phyloP scores from a whole-genome alignment of 2,329 filamentous ascomycete genomes.

The Stachybotrys echinatus region DNA sequence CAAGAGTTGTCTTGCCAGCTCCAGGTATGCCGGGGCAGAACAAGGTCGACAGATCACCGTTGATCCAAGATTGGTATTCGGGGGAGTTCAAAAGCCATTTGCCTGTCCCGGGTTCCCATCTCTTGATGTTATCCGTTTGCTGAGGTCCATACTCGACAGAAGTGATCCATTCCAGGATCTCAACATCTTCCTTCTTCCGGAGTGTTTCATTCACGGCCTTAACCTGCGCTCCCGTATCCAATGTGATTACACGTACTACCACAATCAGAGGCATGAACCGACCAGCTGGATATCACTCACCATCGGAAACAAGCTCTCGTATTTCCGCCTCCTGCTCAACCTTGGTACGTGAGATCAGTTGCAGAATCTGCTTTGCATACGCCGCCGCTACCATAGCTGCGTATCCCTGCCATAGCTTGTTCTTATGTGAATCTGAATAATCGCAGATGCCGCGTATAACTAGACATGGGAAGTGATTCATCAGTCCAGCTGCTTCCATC shows the following conservation, averaged over 20 bases:
- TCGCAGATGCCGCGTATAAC: conserved; percentile 30
- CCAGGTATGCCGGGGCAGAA: not conserved
- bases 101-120: too few species aligned
- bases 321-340: not conserved
- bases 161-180: too few species aligned
- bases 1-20: not conserved
- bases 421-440: conserved; percentile 28
- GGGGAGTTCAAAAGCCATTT: not conserved
- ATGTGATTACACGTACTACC: not conserved
- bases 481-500: conserved; percentile 15
- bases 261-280: not conserved
- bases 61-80: not conserved
- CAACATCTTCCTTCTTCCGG: too few species aligned
- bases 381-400: conserved; percentile 24
- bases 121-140: too few species aligned
- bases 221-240: not conserved
- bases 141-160: too few species aligned
- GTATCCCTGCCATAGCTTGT: conserved; percentile 23
- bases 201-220: too few species aligned
- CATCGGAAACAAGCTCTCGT: not conserved
- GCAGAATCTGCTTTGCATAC: conserved; percentile 7
- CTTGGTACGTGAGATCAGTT: not conserved
- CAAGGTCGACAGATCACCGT: not conserved
- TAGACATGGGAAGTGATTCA: conserved; percentile 20
- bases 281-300: not conserved